Conservation (phyloP, 768 basidiomycete species). For the Leccinum rimulosum region DNA sequence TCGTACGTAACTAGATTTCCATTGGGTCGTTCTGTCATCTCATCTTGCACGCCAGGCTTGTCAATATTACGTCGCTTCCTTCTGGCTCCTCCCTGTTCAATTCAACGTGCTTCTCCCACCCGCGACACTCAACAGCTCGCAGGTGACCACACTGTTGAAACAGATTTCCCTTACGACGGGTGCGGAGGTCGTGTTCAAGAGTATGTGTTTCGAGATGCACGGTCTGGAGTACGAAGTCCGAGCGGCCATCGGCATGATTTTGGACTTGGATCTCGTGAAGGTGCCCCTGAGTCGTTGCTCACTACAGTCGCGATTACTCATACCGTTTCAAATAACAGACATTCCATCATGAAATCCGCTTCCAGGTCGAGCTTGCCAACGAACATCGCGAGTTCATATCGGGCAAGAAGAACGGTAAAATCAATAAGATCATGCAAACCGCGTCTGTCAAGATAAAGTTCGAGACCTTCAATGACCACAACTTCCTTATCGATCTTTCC, state of each 20-base stretch:
- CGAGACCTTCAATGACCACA: conserved; percentile 95
- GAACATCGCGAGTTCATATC: conserved; percentile 99
- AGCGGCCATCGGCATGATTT: conserved; percentile 76
- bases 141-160: conserved; percentile 82
- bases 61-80: conserved; percentile 94
- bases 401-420: conserved; percentile 99
- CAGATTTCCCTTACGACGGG: conserved; percentile 84
- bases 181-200: conserved; percentile 94
- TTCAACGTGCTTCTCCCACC: conserved; percentile 91
- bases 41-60: conserved; percentile 60
- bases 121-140: conserved; percentile 72
- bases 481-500: conserved; percentile 90
- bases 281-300: conserved; percentile 36
- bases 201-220: conserved; percentile 96
- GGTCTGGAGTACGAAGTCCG: conserved; percentile 91
- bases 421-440: conserved; percentile 99
- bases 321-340: conserved; percentile 41
- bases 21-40: conserved; percentile 21
- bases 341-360: conserved; percentile 96
- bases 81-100: conserved; percentile 92
- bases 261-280: conserved; percentile 92
- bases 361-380: conserved; percentile 96
- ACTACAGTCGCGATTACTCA: not conserved
- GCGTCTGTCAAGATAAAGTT: conserved; percentile 98
- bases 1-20: conserved; percentile 55